Conservation (phyloP, 2,329 filamentous ascomycete genomes). For the Ophiostoma sp. region DNA sequence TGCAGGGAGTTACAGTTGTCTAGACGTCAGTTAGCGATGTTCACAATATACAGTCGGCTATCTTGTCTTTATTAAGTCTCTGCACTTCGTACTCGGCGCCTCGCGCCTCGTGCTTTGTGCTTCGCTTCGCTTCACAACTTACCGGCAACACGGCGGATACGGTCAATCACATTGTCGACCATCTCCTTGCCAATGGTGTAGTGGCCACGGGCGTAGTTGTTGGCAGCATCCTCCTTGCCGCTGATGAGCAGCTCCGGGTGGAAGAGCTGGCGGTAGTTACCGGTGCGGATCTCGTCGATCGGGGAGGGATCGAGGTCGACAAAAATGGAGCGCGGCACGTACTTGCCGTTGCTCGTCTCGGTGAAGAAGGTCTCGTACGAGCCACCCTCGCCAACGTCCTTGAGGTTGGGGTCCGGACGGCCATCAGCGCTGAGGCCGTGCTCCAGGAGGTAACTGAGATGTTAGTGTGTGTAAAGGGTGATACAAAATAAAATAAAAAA, state of each 20-base stretch:
- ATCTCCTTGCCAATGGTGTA: slow-evolving; percentile 78
- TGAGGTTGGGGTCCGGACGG: slow-evolving; percentile 60
- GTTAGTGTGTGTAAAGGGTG: slow-evolving; percentile 14
- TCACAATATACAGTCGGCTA: too few relatives aligned
- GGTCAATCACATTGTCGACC: slow-evolving; percentile 69
- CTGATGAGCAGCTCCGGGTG: slow-evolving; percentile 71
- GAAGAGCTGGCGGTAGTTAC: slow-evolving; percentile 67
- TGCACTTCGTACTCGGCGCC: too few relatives aligned
- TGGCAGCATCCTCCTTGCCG: slow-evolving; percentile 75
- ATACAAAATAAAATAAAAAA: slow-evolving; percentile 30
- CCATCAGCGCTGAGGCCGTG: slow-evolving; percentile 68
- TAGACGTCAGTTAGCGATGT: slow-evolving; percentile 34
- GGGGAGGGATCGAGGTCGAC: slow-evolving; percentile 72
- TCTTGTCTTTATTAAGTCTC: too few relatives aligned
- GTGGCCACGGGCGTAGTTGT: slow-evolving; percentile 75
- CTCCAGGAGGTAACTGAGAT: slow-evolving; percentile 67
- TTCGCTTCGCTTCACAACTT: too few relatives aligned
- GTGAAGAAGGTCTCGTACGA: slow-evolving; percentile 74
- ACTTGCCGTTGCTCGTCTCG: slow-evolving; percentile 70
- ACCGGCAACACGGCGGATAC: slow-evolving; percentile 69
- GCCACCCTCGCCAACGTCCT: slow-evolving; percentile 61
- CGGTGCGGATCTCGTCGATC: slow-evolving; percentile 72
- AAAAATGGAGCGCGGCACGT: slow-evolving; percentile 71
- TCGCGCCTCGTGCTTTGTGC: too few relatives aligned
- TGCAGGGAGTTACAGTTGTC: slow-evolving; percentile 73